Evolutionary conservation across 2,329 filamentous ascomycete genomes (phyloP).

Genomic region (Nemania diffusa): DNA sequence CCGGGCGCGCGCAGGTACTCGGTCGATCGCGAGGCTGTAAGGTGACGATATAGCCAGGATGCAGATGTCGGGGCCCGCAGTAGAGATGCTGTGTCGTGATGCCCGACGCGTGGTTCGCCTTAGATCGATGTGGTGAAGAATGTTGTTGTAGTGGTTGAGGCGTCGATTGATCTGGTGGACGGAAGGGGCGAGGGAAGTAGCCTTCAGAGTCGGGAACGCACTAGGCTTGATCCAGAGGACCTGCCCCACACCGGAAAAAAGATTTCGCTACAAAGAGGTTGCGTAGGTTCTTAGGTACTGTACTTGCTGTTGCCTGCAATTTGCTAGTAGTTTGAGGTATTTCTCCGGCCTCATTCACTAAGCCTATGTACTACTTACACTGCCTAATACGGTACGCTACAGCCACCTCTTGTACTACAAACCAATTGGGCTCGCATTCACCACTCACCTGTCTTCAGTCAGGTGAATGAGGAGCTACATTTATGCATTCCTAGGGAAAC

Average conservation of each 20-base stretch:
- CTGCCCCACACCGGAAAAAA: conserved; percentile 39
- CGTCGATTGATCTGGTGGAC: conserved; percentile 35
- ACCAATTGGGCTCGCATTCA: too few relatives aligned
- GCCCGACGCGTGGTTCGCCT: conserved; percentile 64
- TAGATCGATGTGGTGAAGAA: conserved; percentile 44
- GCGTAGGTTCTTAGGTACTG: background rate
- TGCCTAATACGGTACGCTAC: too few relatives aligned
- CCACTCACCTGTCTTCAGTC: too few relatives aligned
- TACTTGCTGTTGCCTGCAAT: conserved; percentile 13
- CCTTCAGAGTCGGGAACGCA: conserved; percentile 41
- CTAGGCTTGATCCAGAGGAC: conserved; percentile 51
- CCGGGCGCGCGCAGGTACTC: conserved; percentile 40
- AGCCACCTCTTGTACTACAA: too few relatives aligned
- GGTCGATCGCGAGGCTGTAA: conserved; percentile 43
- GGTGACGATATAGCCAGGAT: conserved; percentile 48
- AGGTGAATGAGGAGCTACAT: too few relatives aligned
- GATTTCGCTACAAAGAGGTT: conserved; percentile 28
- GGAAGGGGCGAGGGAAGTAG: conserved; percentile 41
- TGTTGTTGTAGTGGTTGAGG: conserved; percentile 58
- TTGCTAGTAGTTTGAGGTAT: background rate
- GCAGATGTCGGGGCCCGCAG: conserved; percentile 48
- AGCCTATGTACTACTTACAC: background rate
- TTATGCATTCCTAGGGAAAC: too few relatives aligned
- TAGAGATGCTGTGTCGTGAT: conserved; percentile 54
- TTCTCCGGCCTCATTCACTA: background rate